Conservation (phyloP, 768 basidiomycete genomes). For the Clavulina sp. region DNA sequence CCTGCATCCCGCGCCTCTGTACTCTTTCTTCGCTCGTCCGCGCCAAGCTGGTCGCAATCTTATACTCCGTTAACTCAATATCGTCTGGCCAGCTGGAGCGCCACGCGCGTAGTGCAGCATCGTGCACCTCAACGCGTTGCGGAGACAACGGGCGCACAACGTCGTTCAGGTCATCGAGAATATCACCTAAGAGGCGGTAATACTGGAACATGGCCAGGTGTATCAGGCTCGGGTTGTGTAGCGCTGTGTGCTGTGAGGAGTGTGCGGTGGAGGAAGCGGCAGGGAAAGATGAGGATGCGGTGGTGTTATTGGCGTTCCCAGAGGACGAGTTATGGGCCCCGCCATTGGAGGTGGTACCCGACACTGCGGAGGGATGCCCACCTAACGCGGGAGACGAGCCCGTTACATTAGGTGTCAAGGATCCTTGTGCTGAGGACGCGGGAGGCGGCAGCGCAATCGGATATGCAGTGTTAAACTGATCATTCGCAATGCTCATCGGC, state of each 20-base stretch:
- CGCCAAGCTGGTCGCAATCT: slow-evolving; percentile 44
- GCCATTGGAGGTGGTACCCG: no score
- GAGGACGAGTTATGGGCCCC: no score
- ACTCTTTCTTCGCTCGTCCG: not conserved
- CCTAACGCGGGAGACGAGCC: no score
- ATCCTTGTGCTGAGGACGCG: no score
- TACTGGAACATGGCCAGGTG: slow-evolving; percentile 32
- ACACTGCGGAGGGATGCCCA: no score
- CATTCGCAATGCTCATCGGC: slow-evolving; percentile 54
- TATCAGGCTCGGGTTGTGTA: slow-evolving; percentile 29
- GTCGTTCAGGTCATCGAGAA: slow-evolving; percentile 61
- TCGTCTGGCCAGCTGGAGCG: slow-evolving; percentile 59
- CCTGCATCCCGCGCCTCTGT: slow-evolving; percentile 52
- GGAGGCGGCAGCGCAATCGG: slow-evolving; percentile 55
- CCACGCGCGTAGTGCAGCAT: slow-evolving; percentile 55
- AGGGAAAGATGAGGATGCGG: no score
- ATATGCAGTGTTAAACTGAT: slow-evolving; percentile 69
- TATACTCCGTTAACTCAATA: slow-evolving; percentile 59
- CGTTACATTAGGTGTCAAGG: no score
- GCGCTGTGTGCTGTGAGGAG: slow-evolving; percentile 40
- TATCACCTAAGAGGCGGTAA: slow-evolving; percentile 65
- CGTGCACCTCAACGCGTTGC: slow-evolving; percentile 52
- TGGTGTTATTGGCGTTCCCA: no score
- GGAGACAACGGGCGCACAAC: slow-evolving; percentile 58
- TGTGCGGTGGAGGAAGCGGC: no score